Evolutionary conservation across 2,329 filamentous ascomycete species (phyloP).

Genomic region (Nigrospora sphaerica): DNA sequence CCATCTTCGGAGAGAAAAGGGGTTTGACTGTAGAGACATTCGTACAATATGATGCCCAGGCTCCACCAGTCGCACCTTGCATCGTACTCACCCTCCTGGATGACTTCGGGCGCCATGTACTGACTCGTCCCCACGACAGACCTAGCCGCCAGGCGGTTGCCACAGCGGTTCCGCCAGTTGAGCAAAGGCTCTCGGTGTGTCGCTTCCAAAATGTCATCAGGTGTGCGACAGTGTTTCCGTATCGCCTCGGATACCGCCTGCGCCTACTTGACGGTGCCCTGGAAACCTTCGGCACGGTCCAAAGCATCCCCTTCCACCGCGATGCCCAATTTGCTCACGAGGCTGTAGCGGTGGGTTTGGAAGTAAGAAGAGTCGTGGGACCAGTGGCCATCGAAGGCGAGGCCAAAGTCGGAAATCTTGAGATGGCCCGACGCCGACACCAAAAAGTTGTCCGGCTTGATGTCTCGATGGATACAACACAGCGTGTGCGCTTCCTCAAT

Average conservation of each 20-base stretch:
- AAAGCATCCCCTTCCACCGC: conserved; percentile 65
- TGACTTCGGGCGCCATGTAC: conserved; percentile 96
- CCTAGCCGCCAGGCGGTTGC: conserved; percentile 66
- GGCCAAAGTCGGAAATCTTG: conserved; percentile 93
- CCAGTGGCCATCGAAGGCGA: conserved; percentile 95
- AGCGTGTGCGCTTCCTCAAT: conserved; percentile 87
- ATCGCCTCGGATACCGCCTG: conserved; percentile 29
- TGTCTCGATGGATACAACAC: conserved; percentile 86
- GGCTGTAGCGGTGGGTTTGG: conserved; percentile 70
- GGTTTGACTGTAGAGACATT: conserved; percentile 88
- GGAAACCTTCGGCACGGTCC: conserved; percentile 42
- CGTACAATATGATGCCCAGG: conserved; percentile 86
- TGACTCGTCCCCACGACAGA: conserved; percentile 94
- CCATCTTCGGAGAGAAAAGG: conserved; percentile 78
- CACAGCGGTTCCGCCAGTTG: conserved; percentile 61
- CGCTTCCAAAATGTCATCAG: conserved; percentile 24
- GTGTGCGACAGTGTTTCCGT: conserved; percentile 28
- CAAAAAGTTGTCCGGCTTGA: conserved; percentile 96
- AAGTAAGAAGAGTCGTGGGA: conserved; percentile 84
- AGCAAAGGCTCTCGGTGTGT: conserved; percentile 44
- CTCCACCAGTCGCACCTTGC: conserved; percentile 97
- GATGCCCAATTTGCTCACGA: conserved; percentile 72
- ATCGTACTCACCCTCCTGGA: conserved; percentile 76
- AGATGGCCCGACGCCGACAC: conserved; percentile 83
- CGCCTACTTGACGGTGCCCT: conserved; percentile 29